Percentiles rank a stretch among this genome's conserved stretches.
These are phyloP conservation scores for Kazachstania martiniae DNA, from an alignment of 805 yeast species.

Conservation along the genomic window DNA sequence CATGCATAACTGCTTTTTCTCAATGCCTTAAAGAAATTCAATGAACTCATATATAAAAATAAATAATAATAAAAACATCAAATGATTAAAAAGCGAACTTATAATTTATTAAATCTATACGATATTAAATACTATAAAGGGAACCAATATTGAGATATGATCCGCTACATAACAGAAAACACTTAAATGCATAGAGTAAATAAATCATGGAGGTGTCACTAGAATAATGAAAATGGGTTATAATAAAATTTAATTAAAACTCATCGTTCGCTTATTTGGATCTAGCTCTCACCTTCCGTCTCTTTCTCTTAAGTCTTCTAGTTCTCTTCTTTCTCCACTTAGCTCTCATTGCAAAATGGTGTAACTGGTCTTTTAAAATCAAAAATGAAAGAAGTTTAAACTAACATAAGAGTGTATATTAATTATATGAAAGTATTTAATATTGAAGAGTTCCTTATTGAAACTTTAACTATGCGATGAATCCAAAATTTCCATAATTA, in stretches of 20 bases:
- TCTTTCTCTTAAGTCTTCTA: slow-evolving; percentile 99
- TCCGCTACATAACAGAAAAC: not conserved
- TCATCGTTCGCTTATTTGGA: slow-evolving; percentile 68
- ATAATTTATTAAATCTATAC: too few relatives aligned
- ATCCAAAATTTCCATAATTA: too few relatives aligned
- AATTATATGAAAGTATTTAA: not conserved
- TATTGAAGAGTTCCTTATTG: too few relatives aligned
- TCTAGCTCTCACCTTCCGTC: slow-evolving; percentile 99
- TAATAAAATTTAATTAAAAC: not conserved
- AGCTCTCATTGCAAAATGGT: slow-evolving; percentile 58
- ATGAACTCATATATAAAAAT: not conserved
- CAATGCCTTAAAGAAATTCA: too few relatives aligned
- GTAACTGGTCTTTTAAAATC: slow-evolving; percentile 1
- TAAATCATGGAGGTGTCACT: not conserved
- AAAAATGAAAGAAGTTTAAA: not conserved
- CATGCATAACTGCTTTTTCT: too few relatives aligned
- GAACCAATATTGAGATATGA: not conserved
- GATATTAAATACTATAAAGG: not conserved
- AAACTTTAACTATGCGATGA: too few relatives aligned
- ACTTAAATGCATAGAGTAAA: not conserved
- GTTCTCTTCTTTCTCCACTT: slow-evolving; percentile 99
- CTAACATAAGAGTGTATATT: not conserved
- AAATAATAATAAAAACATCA: not conserved
- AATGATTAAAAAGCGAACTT: too few relatives aligned
- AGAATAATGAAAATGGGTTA: not conserved